These are phyloP conservation scores for Anisogramma anomala DNA, from an alignment of 2,329 filamentous ascomycete genomes.

Conservation along the genomic window DNA sequence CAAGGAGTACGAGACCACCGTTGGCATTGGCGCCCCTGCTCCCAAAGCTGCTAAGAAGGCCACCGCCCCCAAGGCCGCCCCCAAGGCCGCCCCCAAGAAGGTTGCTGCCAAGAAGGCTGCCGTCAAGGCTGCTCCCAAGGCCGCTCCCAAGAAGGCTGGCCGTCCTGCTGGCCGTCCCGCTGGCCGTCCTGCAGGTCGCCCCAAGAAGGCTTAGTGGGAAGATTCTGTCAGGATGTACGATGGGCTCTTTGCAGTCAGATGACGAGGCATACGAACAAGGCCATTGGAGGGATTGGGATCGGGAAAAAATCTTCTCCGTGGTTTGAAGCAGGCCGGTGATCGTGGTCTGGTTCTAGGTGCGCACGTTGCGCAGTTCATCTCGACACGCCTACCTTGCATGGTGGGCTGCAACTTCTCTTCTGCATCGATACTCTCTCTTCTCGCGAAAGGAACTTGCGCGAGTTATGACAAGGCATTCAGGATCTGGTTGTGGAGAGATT, in stretches of 20 bases:
- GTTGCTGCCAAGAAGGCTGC: constrained; percentile 12
- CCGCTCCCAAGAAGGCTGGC: constrained; percentile 7
- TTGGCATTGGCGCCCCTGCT: constrained; percentile 10
- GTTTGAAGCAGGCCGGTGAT: too few relatives aligned
- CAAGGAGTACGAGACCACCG: constrained; percentile 25
- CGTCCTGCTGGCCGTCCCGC: background rate
- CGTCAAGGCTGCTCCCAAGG: background rate
- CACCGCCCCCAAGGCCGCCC: background rate
- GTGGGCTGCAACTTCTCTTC: too few relatives aligned
- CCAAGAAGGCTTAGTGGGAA: constrained; percentile 4
- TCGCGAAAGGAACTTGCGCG: too few relatives aligned
- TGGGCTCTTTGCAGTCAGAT: background rate
- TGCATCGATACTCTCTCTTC: too few relatives aligned
- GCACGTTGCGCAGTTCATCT: too few relatives aligned
- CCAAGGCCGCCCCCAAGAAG: constrained; percentile 1
- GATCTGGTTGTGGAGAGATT: too few relatives aligned
- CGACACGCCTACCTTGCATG: too few relatives aligned
- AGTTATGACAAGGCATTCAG: too few relatives aligned
- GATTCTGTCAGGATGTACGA: background rate
- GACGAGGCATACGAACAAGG: too few relatives aligned
- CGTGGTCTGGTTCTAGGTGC: too few relatives aligned
- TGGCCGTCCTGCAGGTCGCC: constrained; percentile 5
- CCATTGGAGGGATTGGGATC: too few relatives aligned
- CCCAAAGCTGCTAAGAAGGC: constrained; percentile 1
- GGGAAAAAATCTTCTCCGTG: too few relatives aligned